Evolutionary conservation across 2,329 filamentous ascomycete genomes (phyloP).

Genomic region (Pseudohalonectria lignicola): DNA sequence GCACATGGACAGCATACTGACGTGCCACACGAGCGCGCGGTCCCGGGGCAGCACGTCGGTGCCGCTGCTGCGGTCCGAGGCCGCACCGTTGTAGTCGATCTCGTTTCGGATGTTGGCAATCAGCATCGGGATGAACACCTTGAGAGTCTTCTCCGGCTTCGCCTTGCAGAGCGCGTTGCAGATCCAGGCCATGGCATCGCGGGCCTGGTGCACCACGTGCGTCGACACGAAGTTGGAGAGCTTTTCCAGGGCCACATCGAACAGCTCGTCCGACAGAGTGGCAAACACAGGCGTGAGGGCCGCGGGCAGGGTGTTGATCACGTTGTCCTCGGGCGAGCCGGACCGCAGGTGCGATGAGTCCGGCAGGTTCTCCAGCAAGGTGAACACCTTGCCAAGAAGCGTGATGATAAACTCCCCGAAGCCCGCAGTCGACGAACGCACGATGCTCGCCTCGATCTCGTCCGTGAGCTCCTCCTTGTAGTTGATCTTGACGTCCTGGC

Average conservation of each 20-base stretch:
- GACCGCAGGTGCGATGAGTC: constrained; percentile 81
- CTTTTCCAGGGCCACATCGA: constrained; percentile 85
- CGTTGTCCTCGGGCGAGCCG: constrained; percentile 89
- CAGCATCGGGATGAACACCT: constrained; percentile 81
- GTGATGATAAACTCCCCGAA: constrained; percentile 88
- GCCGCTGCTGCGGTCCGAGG: constrained; percentile 86
- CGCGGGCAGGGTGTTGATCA: constrained; percentile 89
- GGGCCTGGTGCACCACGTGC: constrained; percentile 92
- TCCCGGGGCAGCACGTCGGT: constrained; percentile 89
- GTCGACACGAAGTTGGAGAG: constrained; percentile 83
- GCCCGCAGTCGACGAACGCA: constrained; percentile 87
- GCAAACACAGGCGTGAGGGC: constrained; percentile 85
- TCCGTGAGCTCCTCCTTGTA: constrained; percentile 75
- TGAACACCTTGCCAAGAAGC: constrained; percentile 89
- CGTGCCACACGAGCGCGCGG: constrained; percentile 87
- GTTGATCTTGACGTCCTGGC: constrained; percentile 74
- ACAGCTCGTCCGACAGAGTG: constrained; percentile 83
- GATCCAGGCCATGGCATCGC: constrained; percentile 98
- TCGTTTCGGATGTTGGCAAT: constrained; percentile 89
- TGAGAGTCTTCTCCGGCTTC: constrained; percentile 85
- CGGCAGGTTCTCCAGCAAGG: constrained; percentile 85
- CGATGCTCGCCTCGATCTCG: constrained; percentile 74
- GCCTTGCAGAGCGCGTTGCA: constrained; percentile 94
- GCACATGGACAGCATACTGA: constrained; percentile 96
- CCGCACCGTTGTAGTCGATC: constrained; percentile 93